A percentile compares a stretch with the other conserved stretches of the same genome.
These are phyloP conservation scores for Diaporthe sp. DNA, from an alignment of 2,329 filamentous ascomycete species.

Conservation along the genomic window DNA sequence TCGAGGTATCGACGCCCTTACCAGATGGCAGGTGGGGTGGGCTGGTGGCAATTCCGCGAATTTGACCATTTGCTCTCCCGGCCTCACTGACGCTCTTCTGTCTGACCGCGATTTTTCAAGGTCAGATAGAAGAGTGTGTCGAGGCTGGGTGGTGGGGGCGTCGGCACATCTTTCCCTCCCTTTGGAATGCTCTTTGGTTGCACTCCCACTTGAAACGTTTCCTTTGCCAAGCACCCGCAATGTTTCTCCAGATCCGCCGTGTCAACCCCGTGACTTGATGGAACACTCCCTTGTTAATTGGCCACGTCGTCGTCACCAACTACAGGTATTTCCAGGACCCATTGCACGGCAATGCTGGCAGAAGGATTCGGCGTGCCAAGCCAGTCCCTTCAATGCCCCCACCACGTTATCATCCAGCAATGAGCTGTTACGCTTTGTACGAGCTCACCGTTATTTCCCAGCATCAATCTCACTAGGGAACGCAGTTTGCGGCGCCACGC, in stretches of 20 bases:
- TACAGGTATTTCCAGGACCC: not conserved
- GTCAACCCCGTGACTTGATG: not conserved
- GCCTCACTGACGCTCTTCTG: slow-evolving; percentile 35
- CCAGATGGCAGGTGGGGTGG: slow-evolving; percentile 44
- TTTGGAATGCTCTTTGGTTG: not conserved
- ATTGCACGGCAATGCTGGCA: not conserved
- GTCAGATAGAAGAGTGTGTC: slow-evolving; percentile 13
- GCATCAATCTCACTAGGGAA: not conserved
- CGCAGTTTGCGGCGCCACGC: not conserved
- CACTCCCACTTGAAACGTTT: not conserved
- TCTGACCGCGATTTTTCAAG: slow-evolving; percentile 32
- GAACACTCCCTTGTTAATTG: not conserved
- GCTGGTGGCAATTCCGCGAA: slow-evolving; percentile 46
- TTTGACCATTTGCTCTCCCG: slow-evolving; percentile 58
- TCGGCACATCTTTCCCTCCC: slow-evolving; percentile 31
- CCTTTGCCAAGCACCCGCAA: not conserved
- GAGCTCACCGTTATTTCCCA: not conserved
- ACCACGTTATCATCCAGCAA: not conserved
- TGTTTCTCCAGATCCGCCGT: not conserved
- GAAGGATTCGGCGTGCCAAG: slow-evolving; percentile 2
- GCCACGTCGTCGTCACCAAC: not conserved
- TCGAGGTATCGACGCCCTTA: slow-evolving; percentile 29
- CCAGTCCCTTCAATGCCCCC: not conserved
- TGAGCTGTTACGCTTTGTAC: not conserved
- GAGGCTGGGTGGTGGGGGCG: slow-evolving; percentile 35